These are phyloP conservation scores for Chalaropsis thielavioides DNA, from an alignment of 2,329 filamentous ascomycete species.

Conservation along the genomic window DNA sequence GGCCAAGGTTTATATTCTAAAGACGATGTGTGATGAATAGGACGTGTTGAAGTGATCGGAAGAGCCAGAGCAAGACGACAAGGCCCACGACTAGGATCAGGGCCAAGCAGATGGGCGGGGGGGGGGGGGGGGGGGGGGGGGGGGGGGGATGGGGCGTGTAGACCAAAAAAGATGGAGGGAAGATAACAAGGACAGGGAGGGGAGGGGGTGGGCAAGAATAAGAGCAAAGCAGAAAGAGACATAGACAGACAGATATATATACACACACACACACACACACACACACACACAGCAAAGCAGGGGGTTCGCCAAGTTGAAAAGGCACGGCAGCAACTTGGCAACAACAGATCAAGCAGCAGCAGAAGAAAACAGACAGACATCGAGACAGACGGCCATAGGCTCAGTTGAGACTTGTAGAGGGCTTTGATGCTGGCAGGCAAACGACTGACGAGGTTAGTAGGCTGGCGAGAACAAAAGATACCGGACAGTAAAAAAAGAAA, in stretches of 20 bases:
- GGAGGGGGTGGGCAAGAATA: background rate
- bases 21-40: background rate
- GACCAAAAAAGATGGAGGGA: background rate
- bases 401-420: background rate
- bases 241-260: background rate
- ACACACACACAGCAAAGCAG: too few species aligned
- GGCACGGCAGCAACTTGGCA: background rate
- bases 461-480: too few species aligned
- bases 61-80: background rate
- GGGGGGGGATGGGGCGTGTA: background rate
- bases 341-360: background rate
- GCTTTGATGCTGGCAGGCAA: too few species aligned
- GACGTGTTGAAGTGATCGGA: background rate
- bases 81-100: background rate
- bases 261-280: background rate
- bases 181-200: background rate
- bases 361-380: background rate
- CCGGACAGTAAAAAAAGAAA: too few species aligned
- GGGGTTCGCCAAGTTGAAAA: too few species aligned
- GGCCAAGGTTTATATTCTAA: constrained; percentile 17
- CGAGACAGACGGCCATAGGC: background rate
- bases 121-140: background rate
- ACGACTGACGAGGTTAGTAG: too few species aligned
- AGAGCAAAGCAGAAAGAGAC: background rate
- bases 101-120: background rate